Evolutionary conservation across 371 early-diverging fungal genomes (phyloP).

Genomic region (Encephalitozoon romaleae): DNA sequence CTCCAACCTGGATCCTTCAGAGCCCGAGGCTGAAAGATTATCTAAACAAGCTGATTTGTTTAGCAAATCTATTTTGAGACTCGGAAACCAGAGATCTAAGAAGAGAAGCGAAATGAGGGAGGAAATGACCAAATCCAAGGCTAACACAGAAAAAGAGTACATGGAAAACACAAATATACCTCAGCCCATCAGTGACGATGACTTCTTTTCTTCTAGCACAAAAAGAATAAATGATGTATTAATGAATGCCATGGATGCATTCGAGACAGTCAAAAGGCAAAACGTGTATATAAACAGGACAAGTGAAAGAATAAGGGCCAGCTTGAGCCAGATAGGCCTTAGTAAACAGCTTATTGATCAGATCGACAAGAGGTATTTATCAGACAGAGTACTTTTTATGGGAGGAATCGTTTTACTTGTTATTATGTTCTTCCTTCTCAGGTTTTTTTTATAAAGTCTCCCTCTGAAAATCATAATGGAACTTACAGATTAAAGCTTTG

Average conservation of each 20-base stretch:
- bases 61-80: background rate
- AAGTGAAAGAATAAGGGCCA: conserved; percentile 30
- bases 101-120: conserved; percentile 7
- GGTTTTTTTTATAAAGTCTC: conserved; percentile 42
- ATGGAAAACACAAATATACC: background rate
- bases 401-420: conserved; percentile 37
- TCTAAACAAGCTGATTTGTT: conserved; percentile 8
- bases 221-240: conserved; percentile 41
- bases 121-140: conserved; percentile 24
- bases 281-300: conserved; percentile 39
- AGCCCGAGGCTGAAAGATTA: background rate
- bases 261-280: conserved; percentile 45
- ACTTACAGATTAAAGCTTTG: background rate
- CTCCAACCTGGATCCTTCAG: background rate
- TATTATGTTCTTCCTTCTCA: conserved; percentile 46
- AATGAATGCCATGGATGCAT: conserved; percentile 30
- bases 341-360: conserved; percentile 32
- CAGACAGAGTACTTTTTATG: conserved; percentile 46
- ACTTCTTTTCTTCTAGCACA: conserved; percentile 35
- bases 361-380: conserved; percentile 45
- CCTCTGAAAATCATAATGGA: background rate
- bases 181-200: background rate
- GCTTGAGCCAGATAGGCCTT: conserved; percentile 38
- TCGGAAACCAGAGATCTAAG: conserved; percentile 13
- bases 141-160: background rate